phyloP scores from a whole-genome alignment of 352 stramenopile species.

The Phytophthora podocarpi region DNA sequence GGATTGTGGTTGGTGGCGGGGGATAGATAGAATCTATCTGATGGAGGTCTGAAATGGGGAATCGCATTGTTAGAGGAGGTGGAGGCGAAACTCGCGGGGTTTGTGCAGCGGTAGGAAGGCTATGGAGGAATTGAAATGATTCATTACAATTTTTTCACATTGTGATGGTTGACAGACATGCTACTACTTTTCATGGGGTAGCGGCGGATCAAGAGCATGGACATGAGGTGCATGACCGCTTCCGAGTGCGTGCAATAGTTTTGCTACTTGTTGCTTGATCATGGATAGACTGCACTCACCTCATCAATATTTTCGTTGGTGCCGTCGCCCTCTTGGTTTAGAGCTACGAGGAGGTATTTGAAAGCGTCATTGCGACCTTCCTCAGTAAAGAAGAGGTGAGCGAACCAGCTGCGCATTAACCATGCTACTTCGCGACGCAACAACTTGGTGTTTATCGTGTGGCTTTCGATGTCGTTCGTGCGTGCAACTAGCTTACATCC shows the following conservation, averaged over 20 bases:
- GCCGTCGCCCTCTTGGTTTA: slow-evolving; percentile 20
- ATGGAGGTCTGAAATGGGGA: too few species aligned
- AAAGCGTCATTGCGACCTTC: slow-evolving; percentile 46
- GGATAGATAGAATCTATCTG: background rate
- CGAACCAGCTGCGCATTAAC: too few species aligned
- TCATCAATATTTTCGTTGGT: background rate
- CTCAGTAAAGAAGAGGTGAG: slow-evolving; percentile 42
- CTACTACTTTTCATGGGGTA: slow-evolving; percentile 40
- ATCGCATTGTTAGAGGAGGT: slow-evolving; percentile 26
- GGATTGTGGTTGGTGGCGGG: background rate
- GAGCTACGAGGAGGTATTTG: slow-evolving; percentile 62
- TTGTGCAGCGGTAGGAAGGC: slow-evolving; percentile 23
- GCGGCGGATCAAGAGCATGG: slow-evolving; percentile 39
- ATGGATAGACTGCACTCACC: too few species aligned
- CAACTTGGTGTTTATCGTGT: slow-evolving; percentile 13
- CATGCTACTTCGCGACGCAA: background rate
- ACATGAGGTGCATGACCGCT: slow-evolving; percentile 50
- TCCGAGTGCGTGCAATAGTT: slow-evolving; percentile 29
- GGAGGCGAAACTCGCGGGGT: slow-evolving; percentile 19
- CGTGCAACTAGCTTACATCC: slow-evolving; percentile 46
- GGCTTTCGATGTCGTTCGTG: background rate
- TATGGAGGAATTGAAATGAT: background rate
- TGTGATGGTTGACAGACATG: slow-evolving; percentile 33
- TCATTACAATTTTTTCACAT: background rate
- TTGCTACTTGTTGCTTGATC: background rate